Evolutionary conservation across 1,139 yeast species (phyloP).

Genomic region (Scheffersomyces illinoinensis): DNA sequence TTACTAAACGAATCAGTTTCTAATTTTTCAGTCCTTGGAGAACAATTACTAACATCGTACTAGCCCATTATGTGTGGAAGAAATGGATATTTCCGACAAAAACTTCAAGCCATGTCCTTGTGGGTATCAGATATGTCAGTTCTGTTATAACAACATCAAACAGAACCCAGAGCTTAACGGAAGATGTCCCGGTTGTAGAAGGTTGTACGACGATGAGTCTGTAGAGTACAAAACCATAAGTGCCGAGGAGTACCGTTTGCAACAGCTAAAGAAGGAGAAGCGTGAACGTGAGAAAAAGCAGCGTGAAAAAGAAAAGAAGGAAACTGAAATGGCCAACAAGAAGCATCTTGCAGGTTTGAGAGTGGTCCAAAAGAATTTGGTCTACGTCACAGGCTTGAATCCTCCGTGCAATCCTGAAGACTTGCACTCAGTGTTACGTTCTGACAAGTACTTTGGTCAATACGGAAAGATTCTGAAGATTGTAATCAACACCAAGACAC

Average conservation of each 20-base stretch:
- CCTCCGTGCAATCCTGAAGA: conserved; percentile 92
- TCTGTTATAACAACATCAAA: conserved; percentile 94
- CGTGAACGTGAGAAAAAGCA: conserved; percentile 86
- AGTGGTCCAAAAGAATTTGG: conserved; percentile 95
- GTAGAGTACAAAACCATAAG: conserved; percentile 85
- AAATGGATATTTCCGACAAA: conserved; percentile 93
- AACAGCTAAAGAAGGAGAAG: conserved; percentile 76
- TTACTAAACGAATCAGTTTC: not conserved
- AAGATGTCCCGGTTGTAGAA: conserved; percentile 96
- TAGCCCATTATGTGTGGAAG: conserved; percentile 94
- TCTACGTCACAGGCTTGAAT: conserved; percentile 92
- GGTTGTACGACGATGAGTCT: conserved; percentile 88
- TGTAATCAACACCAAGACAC: conserved; percentile 82
- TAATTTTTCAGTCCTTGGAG: not conserved
- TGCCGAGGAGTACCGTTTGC: conserved; percentile 80
- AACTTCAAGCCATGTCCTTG: conserved; percentile 99
- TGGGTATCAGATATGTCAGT: conserved; percentile 97
- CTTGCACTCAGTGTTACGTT: conserved; percentile 76
- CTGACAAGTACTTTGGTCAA: conserved; percentile 96
- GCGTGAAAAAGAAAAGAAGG: conserved; percentile 89
- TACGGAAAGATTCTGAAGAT: conserved; percentile 94
- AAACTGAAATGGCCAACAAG: conserved; percentile 82
- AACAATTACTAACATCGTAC: conserved; percentile 19
- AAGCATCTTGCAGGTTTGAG: conserved; percentile 96
- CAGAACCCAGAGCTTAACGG: conserved; percentile 95